Evolutionary conservation across 345 rosid genomes (phyloP).

Genomic region (Anastatica hierochuntica): DNA sequence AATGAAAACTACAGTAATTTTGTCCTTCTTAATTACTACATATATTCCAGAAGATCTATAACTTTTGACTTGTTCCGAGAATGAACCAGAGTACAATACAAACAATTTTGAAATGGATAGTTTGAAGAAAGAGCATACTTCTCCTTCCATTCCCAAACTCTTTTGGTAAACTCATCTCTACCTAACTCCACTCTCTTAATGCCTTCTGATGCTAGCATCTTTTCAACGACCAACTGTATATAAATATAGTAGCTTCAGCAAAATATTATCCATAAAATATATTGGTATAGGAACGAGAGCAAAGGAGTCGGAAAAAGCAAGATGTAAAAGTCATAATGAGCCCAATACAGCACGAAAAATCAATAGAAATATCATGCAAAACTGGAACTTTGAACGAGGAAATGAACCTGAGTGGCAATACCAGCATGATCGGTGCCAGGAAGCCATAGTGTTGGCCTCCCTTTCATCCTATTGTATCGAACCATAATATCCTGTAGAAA

Average conservation of each 20-base stretch:
- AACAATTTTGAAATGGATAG: neutral
- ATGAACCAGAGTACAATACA: too few relatives aligned
- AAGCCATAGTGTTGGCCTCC: slow-evolving; percentile 94
- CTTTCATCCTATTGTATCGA: slow-evolving; percentile 87
- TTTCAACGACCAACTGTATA: slow-evolving; percentile 85
- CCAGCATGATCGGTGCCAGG: slow-evolving; percentile 99
- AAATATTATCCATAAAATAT: too few relatives aligned
- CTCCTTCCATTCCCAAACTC: slow-evolving; percentile 98
- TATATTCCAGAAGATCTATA: neutral
- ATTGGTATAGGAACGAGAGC: neutral
- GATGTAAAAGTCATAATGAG: neutral
- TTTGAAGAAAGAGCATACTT: slow-evolving; percentile 46
- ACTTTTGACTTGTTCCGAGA: too few relatives aligned
- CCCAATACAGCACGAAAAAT: neutral
- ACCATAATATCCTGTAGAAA: slow-evolving; percentile 50
- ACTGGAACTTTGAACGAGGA: slow-evolving; percentile 7
- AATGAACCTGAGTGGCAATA: slow-evolving; percentile 86
- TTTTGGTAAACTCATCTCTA: slow-evolving; percentile 79
- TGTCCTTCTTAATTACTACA: neutral
- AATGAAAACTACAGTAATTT: neutral
- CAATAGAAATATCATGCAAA: neutral
- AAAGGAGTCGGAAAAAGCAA: neutral
- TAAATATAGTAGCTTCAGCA: slow-evolving; percentile 19
- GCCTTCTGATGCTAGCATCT: slow-evolving; percentile 91
- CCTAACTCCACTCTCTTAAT: slow-evolving; percentile 66